phyloP scores from a whole-genome alignment of 305 asterid species.

The Caryopteris hybrid region DNA sequence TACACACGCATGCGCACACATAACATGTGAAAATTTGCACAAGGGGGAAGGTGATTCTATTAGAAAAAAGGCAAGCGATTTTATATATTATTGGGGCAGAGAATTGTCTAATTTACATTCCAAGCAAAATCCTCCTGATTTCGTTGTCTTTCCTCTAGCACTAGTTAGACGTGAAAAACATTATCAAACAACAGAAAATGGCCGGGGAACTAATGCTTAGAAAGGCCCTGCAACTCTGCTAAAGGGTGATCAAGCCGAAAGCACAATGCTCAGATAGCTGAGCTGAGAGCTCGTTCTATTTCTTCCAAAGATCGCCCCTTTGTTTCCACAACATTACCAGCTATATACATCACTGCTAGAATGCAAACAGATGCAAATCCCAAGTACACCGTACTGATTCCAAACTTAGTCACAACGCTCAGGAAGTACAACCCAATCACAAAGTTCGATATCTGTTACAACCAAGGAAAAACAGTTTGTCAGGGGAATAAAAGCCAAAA shows the following conservation, averaged over 20 bases:
- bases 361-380: conserved; percentile 70
- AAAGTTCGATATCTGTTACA: conserved; percentile 66
- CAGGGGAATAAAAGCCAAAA: too few relatives aligned
- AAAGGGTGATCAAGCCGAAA: not conserved
- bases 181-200: not conserved
- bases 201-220: not conserved
- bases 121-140: not conserved
- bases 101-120: not conserved
- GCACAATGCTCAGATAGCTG: conserved; percentile 39
- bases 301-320: conserved; percentile 93
- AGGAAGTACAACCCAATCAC: conserved; percentile 83
- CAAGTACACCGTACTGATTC: conserved; percentile 82
- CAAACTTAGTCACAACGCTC: conserved; percentile 74
- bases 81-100: not conserved
- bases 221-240: not conserved
- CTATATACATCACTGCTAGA: conserved; percentile 70
- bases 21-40: too few relatives aligned
- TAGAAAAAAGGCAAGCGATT: not conserved
- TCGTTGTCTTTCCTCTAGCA: too few relatives aligned
- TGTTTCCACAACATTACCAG: conserved; percentile 76
- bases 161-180: not conserved
- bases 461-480: not conserved
- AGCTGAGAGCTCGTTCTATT: conserved; percentile 72
- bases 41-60: not conserved
- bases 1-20: too few relatives aligned